A percentile compares a stretch with the other conserved stretches of the same genome.
phyloP scores from a whole-genome alignment of 495 filamentous ascomycete species.

The Glutinoglossum americanum region DNA sequence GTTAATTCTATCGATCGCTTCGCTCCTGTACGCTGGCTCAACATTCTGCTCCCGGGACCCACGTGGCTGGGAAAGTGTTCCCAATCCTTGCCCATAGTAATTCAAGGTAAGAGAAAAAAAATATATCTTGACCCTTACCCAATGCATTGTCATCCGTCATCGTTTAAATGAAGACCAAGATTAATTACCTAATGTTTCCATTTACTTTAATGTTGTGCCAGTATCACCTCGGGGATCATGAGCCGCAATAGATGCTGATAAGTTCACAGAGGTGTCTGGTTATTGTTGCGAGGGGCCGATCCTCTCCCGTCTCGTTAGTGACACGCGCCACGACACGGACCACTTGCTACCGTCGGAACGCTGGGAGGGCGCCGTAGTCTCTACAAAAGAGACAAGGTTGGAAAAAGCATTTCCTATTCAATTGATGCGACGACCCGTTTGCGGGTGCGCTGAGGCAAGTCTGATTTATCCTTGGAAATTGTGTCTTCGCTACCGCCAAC shows the following conservation, averaged over 20 bases:
- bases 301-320: background rate
- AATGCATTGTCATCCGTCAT: background rate
- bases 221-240: background rate
- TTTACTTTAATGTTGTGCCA: background rate
- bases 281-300: background rate
- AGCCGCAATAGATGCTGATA: background rate
- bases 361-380: background rate
- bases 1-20: constrained; percentile 1
- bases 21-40: background rate
- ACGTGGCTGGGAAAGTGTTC: background rate
- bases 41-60: background rate
- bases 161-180: background rate
- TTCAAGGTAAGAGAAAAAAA: background rate
- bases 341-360: background rate
- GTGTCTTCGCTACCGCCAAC: background rate
- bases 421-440: background rate
- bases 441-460: background rate
- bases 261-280: background rate
- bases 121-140: background rate
- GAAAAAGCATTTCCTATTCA: background rate
- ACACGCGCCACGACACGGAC: constrained; percentile 1
- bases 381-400: background rate
- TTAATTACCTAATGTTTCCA: background rate
- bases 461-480: constrained; percentile 3
- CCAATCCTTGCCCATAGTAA: background rate